Conservation (phyloP, 2,329 filamentous ascomycete species). For the Stagonosporopsis cucurbitacearum region DNA sequence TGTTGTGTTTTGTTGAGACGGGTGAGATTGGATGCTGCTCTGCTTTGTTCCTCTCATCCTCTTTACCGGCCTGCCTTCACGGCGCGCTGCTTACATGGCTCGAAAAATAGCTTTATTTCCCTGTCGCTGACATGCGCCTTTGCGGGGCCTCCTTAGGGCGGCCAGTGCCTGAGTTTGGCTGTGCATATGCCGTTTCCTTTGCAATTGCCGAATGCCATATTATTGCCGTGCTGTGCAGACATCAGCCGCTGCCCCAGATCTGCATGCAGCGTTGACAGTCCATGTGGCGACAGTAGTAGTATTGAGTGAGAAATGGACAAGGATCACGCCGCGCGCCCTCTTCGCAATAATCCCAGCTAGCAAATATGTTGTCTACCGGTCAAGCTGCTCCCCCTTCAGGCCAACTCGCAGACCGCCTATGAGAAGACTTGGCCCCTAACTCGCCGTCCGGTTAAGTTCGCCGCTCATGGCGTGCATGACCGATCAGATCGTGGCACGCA, state of each 20-base stretch:
- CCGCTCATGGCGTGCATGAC: constrained; percentile 12
- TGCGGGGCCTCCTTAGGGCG: neutral
- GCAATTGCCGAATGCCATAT: too few relatives aligned
- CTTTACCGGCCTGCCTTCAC: neutral
- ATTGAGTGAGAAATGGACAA: neutral
- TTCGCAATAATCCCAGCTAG: neutral
- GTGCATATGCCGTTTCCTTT: constrained; percentile 1
- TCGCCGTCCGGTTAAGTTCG: constrained; percentile 1
- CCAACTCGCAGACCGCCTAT: too few relatives aligned
- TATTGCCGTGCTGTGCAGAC: constrained; percentile 9
- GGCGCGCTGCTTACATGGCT: neutral
- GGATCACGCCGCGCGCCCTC: neutral
- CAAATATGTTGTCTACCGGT: neutral
- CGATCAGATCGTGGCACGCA: constrained; percentile 29
- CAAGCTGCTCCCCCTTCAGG: neutral
- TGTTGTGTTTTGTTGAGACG: too few relatives aligned
- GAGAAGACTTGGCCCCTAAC: neutral
- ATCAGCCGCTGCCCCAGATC: constrained; percentile 7
- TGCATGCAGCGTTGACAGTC: neutral
- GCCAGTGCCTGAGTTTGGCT: neutral
- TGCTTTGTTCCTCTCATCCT: neutral
- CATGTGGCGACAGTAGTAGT: neutral
- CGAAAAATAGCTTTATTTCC: neutral
- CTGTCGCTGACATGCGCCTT: neutral
- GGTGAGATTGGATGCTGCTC: neutral